A percentile compares a stretch with the other conserved stretches of the same genome.
These are phyloP conservation scores for Echeveria elegans DNA, from an alignment of 164 flowering plant genomes.

Conservation along the genomic window DNA sequence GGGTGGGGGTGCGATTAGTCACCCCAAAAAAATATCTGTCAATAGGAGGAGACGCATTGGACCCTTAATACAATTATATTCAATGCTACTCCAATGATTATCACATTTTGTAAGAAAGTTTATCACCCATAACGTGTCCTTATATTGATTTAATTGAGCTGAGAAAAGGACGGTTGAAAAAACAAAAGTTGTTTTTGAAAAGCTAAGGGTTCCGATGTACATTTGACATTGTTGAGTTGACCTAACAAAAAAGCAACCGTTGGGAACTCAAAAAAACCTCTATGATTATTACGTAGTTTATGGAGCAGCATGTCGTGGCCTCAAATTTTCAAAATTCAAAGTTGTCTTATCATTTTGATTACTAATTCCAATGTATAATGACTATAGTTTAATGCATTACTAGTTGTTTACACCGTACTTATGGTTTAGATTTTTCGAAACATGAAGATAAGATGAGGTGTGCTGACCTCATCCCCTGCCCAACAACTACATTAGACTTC, in stretches of 20 bases:
- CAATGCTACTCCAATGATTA: too few relatives aligned
- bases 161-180: too few relatives aligned
- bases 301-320: not conserved
- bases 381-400: too few relatives aligned
- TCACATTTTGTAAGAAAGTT: too few relatives aligned
- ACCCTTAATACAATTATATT: too few relatives aligned
- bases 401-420: too few relatives aligned
- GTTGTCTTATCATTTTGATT: not conserved
- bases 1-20: too few relatives aligned
- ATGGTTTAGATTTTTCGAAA: not conserved
- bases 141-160: too few relatives aligned
- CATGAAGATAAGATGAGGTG: not conserved
- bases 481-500: not conserved
- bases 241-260: slow-evolving; percentile 6
- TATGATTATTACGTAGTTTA: not conserved
- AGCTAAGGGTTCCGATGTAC: not conserved
- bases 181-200: too few relatives aligned
- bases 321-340: slow-evolving; percentile 7
- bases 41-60: too few relatives aligned
- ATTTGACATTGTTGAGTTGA: slow-evolving; percentile 4
- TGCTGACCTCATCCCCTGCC: not conserved
- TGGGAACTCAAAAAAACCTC: not conserved
- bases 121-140: too few relatives aligned
- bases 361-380: not conserved
- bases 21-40: too few relatives aligned